Conservation (phyloP, 2,329 filamentous ascomycete species). For the Talaromyces funiculosus region DNA sequence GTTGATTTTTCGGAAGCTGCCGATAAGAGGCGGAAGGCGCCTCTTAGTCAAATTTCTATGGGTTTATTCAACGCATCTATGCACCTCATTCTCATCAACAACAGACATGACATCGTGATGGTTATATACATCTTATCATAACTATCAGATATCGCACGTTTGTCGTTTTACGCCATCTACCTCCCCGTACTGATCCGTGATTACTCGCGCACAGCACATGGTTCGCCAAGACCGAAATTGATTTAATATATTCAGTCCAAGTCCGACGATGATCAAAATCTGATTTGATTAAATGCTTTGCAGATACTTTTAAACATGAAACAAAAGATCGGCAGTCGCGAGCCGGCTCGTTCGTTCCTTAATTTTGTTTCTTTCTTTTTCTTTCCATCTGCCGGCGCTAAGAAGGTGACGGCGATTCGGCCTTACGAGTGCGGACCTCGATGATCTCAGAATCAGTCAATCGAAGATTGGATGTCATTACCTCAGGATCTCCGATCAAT, state of each 20-base stretch:
- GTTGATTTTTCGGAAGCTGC: conserved; percentile 1
- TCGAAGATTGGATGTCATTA: not conserved
- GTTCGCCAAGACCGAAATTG: not conserved
- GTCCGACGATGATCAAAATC: not conserved
- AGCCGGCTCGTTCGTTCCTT: conserved; percentile 1
- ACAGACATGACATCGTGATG: not conserved
- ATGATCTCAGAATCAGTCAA: not conserved
- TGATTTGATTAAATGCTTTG: not conserved
- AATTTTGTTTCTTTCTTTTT: not conserved
- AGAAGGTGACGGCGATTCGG: not conserved
- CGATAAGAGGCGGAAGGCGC: conserved; percentile 7
- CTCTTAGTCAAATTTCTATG: not conserved
- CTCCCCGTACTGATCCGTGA: too few relatives aligned
- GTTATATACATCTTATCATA: not conserved
- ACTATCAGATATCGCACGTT: too few relatives aligned
- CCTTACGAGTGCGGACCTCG: too few relatives aligned
- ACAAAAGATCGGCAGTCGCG: conserved; percentile 1
- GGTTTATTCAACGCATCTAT: not conserved
- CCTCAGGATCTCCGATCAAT: not conserved
- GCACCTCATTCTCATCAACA: not conserved
- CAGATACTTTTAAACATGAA: not conserved
- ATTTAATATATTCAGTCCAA: not conserved
- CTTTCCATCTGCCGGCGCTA: not conserved
- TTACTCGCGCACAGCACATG: not conserved
- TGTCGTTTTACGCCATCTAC: too few relatives aligned